Base-by-base conservation (phyloP, 2,329 filamentous ascomycete species). In the Trichoderma atroviride region DNA sequence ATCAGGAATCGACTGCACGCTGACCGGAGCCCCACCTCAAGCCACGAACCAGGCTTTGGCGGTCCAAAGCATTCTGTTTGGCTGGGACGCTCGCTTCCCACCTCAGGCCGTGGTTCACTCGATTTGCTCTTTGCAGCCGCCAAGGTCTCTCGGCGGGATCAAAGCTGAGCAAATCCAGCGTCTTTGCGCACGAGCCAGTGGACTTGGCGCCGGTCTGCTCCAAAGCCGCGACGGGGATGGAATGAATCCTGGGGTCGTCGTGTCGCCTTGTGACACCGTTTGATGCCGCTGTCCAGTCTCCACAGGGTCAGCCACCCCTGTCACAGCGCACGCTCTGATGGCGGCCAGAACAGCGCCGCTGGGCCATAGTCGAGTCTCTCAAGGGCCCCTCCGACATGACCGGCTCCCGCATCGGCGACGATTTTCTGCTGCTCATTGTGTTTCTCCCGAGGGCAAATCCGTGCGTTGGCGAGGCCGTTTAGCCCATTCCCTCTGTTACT, bases 261-360 rank as follows among this genome's bases (percentile, higher is more conserved):
- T 64, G 67, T 70, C 68, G 70, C 70, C 69, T 67, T 71, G 71
- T 71, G 70, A 72, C 72, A 69, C 71, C 70, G 69, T 73, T 71
- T 70, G 68, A 69, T 70, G 69, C 62, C 66, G 62, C 69, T 65
- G 67, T 69, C 59, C 61, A 57, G 60, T 69, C 71, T 66, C 70
- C 67, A 71, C 70, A 72, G 68, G 70, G 69, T 70, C 70, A 71
- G 60, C 70, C 60, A 71, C 66, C 72, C 71, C 70, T 72, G 69
- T 68, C 70, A 69, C 70, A 67, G 69, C 67, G 68, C 70, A 70
- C 70, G 58, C 61, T 68, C 70, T 70, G 65, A 69, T 69, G 71
- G 71, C 60, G 57, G 70, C 60, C 61, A 69, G 63, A 59, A 58
- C 64, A 60, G 70, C 60, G 65, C 70, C 66, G 70, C 69, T 69